A percentile compares a stretch with the other conserved stretches of the same genome.
Conservation (phyloP, 2,329 filamentous ascomycete genomes). For the Monosporascus sp. region DNA sequence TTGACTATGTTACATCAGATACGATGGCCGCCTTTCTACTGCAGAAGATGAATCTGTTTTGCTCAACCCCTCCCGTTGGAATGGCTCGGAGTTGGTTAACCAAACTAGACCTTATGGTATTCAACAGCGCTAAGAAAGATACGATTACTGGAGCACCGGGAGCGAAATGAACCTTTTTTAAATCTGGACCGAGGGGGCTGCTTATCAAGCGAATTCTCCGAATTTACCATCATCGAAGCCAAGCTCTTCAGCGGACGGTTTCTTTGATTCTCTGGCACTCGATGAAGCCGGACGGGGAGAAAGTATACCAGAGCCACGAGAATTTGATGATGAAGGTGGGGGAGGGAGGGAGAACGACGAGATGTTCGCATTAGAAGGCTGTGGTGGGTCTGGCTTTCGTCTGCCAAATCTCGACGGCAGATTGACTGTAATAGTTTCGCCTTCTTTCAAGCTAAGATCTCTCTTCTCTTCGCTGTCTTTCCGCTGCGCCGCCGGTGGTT, state of each 20-base stretch:
- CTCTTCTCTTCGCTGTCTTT: conserved; percentile 50
- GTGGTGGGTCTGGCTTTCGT: conserved; percentile 34
- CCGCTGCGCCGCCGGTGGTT: conserved; percentile 28
- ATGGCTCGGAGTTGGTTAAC: too few species aligned
- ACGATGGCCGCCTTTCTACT: too few species aligned
- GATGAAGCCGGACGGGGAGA: conserved; percentile 62
- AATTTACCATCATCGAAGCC: conserved; percentile 87
- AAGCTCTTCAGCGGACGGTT: conserved; percentile 54
- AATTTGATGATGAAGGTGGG: conserved; percentile 46
- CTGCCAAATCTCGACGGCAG: conserved; percentile 55
- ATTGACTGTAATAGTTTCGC: conserved; percentile 82
- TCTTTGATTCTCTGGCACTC: conserved; percentile 53
- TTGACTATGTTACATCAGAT: background rate
- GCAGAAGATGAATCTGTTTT: too few species aligned
- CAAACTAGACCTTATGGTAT: too few species aligned
- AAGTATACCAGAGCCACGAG: conserved; percentile 35
- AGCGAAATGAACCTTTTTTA: background rate
- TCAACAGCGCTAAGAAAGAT: too few species aligned
- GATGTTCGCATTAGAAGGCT: conserved; percentile 23
- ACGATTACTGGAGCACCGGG: background rate
- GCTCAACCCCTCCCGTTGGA: too few species aligned
- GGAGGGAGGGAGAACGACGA: conserved; percentile 69
- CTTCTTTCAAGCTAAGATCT: conserved; percentile 83
- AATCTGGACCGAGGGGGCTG: background rate
- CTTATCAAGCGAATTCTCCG: conserved; percentile 65